Evolutionary conservation across 1,284 basidiomycete genomes (phyloP).

Genomic region (Leccinum pachyderme): DNA sequence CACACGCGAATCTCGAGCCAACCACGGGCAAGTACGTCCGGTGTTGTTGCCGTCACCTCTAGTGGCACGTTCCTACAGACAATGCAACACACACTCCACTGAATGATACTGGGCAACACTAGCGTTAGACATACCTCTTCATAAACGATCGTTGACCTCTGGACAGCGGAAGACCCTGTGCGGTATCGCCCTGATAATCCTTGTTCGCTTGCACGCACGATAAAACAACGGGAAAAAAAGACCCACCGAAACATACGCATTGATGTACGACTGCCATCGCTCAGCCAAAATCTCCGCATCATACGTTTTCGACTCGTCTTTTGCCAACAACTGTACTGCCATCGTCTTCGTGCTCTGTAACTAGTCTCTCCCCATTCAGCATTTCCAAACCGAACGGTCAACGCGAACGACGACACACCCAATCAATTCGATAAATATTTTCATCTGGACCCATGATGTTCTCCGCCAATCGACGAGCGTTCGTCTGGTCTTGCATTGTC

Average conservation of each 20-base stretch:
- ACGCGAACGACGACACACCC: conserved; percentile 52
- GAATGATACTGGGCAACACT: background rate
- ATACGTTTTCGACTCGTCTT: conserved; percentile 86
- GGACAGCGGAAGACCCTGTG: conserved; percentile 47
- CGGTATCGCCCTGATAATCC: conserved; percentile 46
- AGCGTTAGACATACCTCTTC: conserved; percentile 51
- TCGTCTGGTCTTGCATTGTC: conserved; percentile 83
- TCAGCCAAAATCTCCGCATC: conserved; percentile 82
- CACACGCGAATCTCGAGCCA: conserved; percentile 79
- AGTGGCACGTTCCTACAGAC: conserved; percentile 43
- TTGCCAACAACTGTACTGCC: conserved; percentile 84
- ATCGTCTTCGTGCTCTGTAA: conserved; percentile 68
- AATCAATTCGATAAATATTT: conserved; percentile 90
- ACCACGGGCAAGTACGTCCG: conserved; percentile 52
- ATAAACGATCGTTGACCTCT: conserved; percentile 73
- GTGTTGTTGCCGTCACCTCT: conserved; percentile 35
- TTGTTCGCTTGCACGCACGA: background rate
- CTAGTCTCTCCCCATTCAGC: conserved; percentile 40
- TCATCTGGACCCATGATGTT: conserved; percentile 85
- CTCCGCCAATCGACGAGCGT: conserved; percentile 81
- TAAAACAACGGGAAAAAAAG: conserved; percentile 1
- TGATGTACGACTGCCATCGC: conserved; percentile 88
- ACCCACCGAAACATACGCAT: conserved; percentile 80
- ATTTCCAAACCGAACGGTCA: background rate
- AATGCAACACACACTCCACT: background rate